phyloP scores from a whole-genome alignment of 75 land plant genomes.

The Isoetes taiwanensis region DNA sequence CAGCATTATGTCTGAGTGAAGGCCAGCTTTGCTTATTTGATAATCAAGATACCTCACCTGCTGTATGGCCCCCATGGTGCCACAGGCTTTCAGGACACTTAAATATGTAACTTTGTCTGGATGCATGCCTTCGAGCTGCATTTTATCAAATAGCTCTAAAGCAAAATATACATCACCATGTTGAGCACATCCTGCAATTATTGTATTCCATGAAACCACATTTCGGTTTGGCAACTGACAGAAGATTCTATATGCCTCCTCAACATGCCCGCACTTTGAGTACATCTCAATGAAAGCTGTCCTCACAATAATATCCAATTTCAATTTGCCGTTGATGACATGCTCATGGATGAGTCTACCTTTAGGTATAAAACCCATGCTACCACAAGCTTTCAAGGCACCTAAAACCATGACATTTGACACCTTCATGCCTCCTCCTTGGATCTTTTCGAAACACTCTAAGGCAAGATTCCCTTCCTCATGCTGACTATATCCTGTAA shows the following conservation, averaged over 20 bases:
- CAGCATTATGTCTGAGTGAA: conserved; percentile 21
- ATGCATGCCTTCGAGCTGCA: conserved; percentile 17
- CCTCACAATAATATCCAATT: conserved; percentile 16
- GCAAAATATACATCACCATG: conserved; percentile 17
- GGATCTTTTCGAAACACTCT: conserved; percentile 24
- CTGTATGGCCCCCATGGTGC: conserved; percentile 17
- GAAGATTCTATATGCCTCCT: conserved; percentile 18
- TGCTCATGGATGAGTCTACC: conserved; percentile 43
- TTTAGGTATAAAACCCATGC: conserved; percentile 20
- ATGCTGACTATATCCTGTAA: conserved; percentile 32
- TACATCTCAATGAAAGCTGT: conserved; percentile 34
- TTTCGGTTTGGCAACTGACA: conserved; percentile 18
- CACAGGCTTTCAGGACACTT: conserved; percentile 27
- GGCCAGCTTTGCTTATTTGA: conserved; percentile 11
- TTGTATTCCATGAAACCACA: conserved; percentile 41
- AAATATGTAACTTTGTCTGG: conserved; percentile 25
- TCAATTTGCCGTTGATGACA: conserved; percentile 32
- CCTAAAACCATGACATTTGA: conserved; percentile 34
- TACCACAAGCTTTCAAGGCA: too few species aligned
- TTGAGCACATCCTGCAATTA: conserved; percentile 24
- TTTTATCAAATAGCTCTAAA: conserved; percentile 23
- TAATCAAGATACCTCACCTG: conserved; percentile 34
- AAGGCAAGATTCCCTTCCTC: conserved; percentile 25
- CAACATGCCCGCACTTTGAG: conserved; percentile 17
- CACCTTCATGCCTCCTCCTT: conserved; percentile 13